These are phyloP conservation scores for Xylaria sp. DNA, from an alignment of 2,329 filamentous ascomycete genomes.

Conservation along the genomic window DNA sequence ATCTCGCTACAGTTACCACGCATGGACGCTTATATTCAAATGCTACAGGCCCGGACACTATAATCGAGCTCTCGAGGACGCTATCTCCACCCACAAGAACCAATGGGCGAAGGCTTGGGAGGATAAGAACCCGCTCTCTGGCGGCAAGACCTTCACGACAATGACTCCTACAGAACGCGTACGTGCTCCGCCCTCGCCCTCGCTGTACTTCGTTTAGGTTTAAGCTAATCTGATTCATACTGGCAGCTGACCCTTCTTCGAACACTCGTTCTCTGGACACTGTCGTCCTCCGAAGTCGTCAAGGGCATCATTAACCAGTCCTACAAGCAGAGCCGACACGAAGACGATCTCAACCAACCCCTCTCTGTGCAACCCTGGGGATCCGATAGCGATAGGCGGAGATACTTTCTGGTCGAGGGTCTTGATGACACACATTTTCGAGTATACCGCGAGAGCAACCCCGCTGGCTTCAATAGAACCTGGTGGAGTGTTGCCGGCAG, in stretches of 20 bases:
- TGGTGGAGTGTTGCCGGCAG: slow-evolving; percentile 95
- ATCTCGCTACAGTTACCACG: slow-evolving; percentile 1
- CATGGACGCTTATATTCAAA: slow-evolving; percentile 40
- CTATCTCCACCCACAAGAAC: slow-evolving; percentile 81
- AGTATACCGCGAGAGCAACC: slow-evolving; percentile 93
- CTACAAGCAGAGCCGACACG: slow-evolving; percentile 88
- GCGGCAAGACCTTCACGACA: slow-evolving; percentile 80
- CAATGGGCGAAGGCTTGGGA: slow-evolving; percentile 93
- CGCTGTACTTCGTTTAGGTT: slow-evolving; percentile 8
- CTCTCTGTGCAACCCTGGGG: slow-evolving; percentile 93
- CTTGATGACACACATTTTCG: slow-evolving; percentile 94
- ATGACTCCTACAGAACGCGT: slow-evolving; percentile 87
- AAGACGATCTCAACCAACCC: slow-evolving; percentile 83
- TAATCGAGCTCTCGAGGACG: slow-evolving; percentile 91
- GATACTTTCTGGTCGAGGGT: slow-evolving; percentile 94
- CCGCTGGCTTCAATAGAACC: slow-evolving; percentile 76
- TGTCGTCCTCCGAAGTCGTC: slow-evolving; percentile 87
- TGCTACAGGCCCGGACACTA: slow-evolving; percentile 84
- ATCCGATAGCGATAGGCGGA: slow-evolving; percentile 86
- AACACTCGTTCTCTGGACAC: slow-evolving; percentile 86
- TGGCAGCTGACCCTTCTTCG: slow-evolving; percentile 82
- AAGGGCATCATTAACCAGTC: slow-evolving; percentile 84
- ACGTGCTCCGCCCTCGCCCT: slow-evolving; percentile 49
- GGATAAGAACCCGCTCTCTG: slow-evolving; percentile 82
- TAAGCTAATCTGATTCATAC: slow-evolving; percentile 34